phyloP scores from a whole-genome alignment of 139 green algal species.

The Closterium sp. region DNA sequence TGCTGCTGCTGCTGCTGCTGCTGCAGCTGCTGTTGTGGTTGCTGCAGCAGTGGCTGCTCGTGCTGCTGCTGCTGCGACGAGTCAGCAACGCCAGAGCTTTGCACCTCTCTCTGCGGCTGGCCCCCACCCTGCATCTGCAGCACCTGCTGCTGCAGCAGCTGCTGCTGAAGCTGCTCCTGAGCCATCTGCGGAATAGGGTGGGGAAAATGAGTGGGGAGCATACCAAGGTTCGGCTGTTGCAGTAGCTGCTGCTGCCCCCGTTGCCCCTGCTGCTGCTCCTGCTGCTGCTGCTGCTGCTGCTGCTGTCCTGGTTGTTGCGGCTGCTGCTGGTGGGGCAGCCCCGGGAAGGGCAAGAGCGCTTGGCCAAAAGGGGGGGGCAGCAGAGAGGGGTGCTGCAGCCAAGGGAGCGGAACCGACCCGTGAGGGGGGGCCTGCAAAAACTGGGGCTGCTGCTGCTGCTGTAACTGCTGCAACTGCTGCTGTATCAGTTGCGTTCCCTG shows the following conservation, averaged over 20 bases:
- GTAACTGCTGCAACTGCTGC: neutral
- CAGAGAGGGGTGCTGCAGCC: neutral
- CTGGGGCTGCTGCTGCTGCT: no score
- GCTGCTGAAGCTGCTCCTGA: slow-evolving; percentile 3
- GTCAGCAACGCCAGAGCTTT: neutral
- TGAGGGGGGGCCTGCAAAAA: neutral
- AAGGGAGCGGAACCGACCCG: neutral
- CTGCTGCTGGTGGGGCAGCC: neutral
- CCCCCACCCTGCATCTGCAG: neutral
- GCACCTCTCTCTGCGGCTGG: neutral
- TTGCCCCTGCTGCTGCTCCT: neutral
- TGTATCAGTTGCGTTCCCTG: neutral
- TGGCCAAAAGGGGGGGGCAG: neutral
- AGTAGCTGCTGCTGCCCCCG: neutral
- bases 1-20: no score
- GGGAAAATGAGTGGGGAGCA: neutral
- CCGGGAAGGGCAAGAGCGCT: neutral
- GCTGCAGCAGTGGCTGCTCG: no score
- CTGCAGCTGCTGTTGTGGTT: no score
- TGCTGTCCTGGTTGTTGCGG: neutral
- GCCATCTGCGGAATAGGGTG: neutral
- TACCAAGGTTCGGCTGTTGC: neutral
- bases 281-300: neutral
- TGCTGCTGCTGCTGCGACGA: neutral
- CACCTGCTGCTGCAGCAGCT: neutral